These are phyloP conservation scores for Clarkia xantiana DNA, from an alignment of 345 rosid species.

Conservation along the genomic window DNA sequence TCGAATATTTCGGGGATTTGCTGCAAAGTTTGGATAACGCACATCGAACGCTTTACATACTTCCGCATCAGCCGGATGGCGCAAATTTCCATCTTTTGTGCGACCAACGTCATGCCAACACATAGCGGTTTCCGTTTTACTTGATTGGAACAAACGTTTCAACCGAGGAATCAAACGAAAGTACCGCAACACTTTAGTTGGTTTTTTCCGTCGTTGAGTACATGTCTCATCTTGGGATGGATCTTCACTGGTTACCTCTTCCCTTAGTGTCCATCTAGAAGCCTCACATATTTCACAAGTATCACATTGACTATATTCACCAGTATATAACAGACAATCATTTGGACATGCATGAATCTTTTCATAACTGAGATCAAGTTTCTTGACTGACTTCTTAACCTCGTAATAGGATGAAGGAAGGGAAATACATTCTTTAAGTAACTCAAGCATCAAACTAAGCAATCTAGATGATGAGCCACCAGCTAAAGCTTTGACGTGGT, in stretches of 20 bases:
- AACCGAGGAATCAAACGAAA: neutral
- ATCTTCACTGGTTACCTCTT: neutral
- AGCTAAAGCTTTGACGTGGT: no score
- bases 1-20: neutral
- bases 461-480: no score
- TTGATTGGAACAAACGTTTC: neutral
- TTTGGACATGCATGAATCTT: neutral
- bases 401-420: neutral
- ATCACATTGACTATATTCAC: no score
- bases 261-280: neutral
- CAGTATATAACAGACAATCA: neutral
- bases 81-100: no score
- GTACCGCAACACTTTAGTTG: no score
- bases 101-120: slow-evolving; percentile 8
- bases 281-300: neutral
- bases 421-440: neutral
- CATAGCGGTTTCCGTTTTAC: neutral
- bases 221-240: no score
- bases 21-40: neutral
- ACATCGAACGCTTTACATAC: neutral
- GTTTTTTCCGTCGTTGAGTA: neutral
- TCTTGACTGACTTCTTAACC: neutral
- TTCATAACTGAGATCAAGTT: no score
- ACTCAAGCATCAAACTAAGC: no score
- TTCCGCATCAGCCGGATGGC: no score